These are phyloP conservation scores for Sphagnum fallax DNA, from an alignment of 228 moss, liverwort and hornwort genomes.

Conservation along the genomic window DNA sequence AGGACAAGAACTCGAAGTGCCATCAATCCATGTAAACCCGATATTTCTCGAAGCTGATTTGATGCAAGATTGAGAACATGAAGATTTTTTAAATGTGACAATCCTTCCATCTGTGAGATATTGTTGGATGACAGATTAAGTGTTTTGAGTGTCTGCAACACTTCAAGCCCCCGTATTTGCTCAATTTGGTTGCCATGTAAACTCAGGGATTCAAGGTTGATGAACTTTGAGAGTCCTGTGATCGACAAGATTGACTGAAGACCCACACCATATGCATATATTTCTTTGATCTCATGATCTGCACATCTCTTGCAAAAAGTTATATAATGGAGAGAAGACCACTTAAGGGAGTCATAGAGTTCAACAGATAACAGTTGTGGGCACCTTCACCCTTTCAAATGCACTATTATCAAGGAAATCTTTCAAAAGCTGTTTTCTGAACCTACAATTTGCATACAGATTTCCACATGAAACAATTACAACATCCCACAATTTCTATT, in stretches of 20 bases:
- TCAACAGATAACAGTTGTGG: background rate
- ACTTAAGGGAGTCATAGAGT: background rate
- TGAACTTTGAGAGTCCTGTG: constrained; percentile 39
- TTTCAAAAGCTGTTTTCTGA: background rate
- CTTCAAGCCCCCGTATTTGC: constrained; percentile 62
- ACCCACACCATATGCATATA: constrained; percentile 66
- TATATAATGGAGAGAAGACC: background rate
- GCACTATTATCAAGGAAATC: background rate
- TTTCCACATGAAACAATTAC: background rate
- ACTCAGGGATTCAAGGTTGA: constrained; percentile 59
- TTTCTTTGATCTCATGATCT: constrained; percentile 71
- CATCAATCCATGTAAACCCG: constrained; percentile 45
- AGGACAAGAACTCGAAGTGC: constrained; percentile 55
- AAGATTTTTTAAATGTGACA: constrained; percentile 48
- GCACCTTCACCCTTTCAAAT: background rate
- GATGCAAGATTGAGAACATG: constrained; percentile 65
- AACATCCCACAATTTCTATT: background rate
- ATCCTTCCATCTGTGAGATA: constrained; percentile 64
- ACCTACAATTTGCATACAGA: background rate
- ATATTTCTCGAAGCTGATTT: constrained; percentile 54
- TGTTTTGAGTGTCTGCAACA: constrained; percentile 38
- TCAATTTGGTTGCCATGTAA: constrained; percentile 85
- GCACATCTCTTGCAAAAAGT: background rate
- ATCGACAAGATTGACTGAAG: constrained; percentile 51
- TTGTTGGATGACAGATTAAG: constrained; percentile 88